Evolutionary conservation across 768 basidiomycete genomes (phyloP).

Genomic region (Chalciporus piperatus): DNA sequence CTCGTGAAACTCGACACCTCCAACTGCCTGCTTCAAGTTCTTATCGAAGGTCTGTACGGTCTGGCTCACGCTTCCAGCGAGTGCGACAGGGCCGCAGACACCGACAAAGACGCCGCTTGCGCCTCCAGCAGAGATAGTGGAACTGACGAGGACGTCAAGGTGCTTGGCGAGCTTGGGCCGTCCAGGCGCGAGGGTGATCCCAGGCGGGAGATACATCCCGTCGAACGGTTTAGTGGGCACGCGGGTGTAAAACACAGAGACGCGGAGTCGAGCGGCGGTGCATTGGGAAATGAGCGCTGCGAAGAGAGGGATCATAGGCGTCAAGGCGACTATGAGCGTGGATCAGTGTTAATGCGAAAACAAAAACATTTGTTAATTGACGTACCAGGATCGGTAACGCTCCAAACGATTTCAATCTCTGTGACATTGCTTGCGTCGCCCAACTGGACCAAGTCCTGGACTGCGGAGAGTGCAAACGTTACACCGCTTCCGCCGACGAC

Average conservation of each 20-base stretch:
- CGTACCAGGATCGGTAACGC: constrained; percentile 53
- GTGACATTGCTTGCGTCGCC: constrained; percentile 53
- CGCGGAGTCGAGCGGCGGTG: constrained; percentile 42
- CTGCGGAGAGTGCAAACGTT: constrained; percentile 59
- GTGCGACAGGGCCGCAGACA: constrained; percentile 39
- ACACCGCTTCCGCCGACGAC: constrained; percentile 78
- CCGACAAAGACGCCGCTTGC: constrained; percentile 39
- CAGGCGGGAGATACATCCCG: constrained; percentile 34
- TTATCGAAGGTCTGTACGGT: constrained; percentile 34
- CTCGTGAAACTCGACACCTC: constrained; percentile 39
- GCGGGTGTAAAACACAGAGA: constrained; percentile 60
- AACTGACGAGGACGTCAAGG: constrained; percentile 42
- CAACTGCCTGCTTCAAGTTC: constrained; percentile 27
- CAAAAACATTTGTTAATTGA: not conserved
- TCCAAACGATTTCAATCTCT: constrained; percentile 68
- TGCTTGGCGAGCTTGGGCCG: constrained; percentile 50
- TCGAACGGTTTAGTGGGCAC: constrained; percentile 24
- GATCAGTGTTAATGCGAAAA: not conserved
- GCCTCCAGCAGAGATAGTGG: constrained; percentile 37
- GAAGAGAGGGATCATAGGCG: constrained; percentile 49
- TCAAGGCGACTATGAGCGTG: constrained; percentile 36
- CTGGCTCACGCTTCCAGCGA: constrained; percentile 31
- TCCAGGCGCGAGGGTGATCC: constrained; percentile 46
- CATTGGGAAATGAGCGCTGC: constrained; percentile 44
- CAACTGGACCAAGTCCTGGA: constrained; percentile 59